Evolutionary conservation across 2,329 filamentous ascomycete species (phyloP), one percentile per base, ranked within the genome.

Genomic region (Neonectria magnoliae): DNA sequence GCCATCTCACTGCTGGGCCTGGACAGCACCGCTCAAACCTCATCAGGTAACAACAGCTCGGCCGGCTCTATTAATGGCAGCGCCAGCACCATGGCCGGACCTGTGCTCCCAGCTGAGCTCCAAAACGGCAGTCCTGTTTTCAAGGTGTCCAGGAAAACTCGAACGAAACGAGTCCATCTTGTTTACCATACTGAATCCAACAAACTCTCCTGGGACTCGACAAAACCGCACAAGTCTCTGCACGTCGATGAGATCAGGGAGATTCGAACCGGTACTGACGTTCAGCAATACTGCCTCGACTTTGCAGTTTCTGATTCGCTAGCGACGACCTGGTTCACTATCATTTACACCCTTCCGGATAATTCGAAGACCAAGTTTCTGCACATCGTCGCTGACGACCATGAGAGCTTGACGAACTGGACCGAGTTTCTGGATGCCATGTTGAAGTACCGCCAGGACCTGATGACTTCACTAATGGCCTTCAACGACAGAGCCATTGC

Each of bases 171-270:
- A 27, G 89, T 98, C 72, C 82, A 82, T 29, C 83, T 91, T 36
- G 88, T 91, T 57, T 88, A 98, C 25, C 93, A 98, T 73, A 86
- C 91, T 25, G 91, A 95, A 74, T 88, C 91, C 2, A 94, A 92
- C 65, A 96, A 94, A 78, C 92, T 99, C 25, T 91, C 87, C 27
- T 98, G 95, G 95, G 92, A 97, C 78, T 87, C 89, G 51, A 88
- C 86, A 9, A 90, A 93, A 38, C 90, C 92, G 1, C 88, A 89
- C 25, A 98, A 98, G 77, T 90, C 89, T 57, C 91, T 99, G 68
- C 97, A 97, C 78, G 93, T 99, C 67, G 96, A 99, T 74, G 94
- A 98, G 77, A 95, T 99, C 73, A 91, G 93, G 74, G 94, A 97
- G 75, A 94, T 98, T 52, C 90, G 94, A 67, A 89, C 90, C 36